Evolutionary conservation across 2,329 filamentous ascomycete genomes (phyloP), one percentile per base, ranked within the genome.

Genomic region (Diaporthe nobilis): DNA sequence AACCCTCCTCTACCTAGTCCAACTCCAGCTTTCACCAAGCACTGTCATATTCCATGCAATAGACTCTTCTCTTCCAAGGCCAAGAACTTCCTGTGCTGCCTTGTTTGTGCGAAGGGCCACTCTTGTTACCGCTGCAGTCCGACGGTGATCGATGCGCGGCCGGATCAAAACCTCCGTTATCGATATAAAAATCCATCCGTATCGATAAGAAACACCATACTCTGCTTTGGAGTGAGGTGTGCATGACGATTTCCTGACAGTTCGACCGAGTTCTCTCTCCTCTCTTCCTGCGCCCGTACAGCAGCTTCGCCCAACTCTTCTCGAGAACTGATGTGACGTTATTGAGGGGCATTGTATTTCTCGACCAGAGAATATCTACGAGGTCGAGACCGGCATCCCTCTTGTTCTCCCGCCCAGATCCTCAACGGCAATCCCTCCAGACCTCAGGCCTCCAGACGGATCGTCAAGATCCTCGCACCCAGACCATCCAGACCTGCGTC

Each of bases 161-260:
- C 71, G 71, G 71, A 73, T 44, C 58, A 73, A 73, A 73, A 57
- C 49, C 58, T 73, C 71, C 71, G 71, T 44, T 65, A 49, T 65
- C 55, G 58, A 63, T 73, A 65, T 20, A 51, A 39, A 39, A 44
- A 44, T 31, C 44, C 12, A 70, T 22, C 7, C 8, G n/a, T 70
- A 65, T 57, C 58, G 58, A 73, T 73, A 73, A 73, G 49, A 20
- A 15, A 2, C 28, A 55, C 31, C 34, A 63, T 58, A 42, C 58
- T n/a, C 25, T 44, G 2, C 22, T 20, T 47, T 12, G 9, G 8
- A 13, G 34, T 70, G 65, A 70, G 65, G 49, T 70, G 49, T 57
- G 71, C 34, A 73, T 73, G 71, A 73, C 71, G 71, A 65, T 31
- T 57, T 65, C 58, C 17, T 5, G 71, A 65, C 57, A 65, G 0